These are phyloP conservation scores for Nepenthes gracilis DNA, from an alignment of 148 eudicot species.

Conservation along the genomic window DNA sequence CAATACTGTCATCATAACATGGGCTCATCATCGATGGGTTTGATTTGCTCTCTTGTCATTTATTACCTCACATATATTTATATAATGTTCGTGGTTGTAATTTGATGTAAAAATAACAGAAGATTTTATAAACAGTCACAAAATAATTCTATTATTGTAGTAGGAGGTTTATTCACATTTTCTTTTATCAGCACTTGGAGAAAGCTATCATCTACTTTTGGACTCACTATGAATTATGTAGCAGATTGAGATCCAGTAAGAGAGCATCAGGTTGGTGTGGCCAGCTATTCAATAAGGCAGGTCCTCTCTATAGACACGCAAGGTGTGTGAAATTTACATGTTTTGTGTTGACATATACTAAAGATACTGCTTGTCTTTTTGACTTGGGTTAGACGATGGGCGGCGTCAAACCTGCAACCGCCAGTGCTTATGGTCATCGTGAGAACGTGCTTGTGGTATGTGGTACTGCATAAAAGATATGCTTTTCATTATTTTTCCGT, in stretches of 20 bases:
- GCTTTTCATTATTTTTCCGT: background rate
- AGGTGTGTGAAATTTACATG: background rate
- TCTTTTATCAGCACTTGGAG: no score
- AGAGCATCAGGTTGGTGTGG: conserved; percentile 8
- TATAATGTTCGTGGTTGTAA: no score
- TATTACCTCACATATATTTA: no score
- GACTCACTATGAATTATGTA: background rate
- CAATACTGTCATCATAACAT: no score
- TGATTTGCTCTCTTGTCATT: no score
- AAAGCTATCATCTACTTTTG: background rate
- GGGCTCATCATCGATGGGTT: no score
- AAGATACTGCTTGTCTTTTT: conserved; percentile 13
- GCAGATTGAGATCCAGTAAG: conserved; percentile 29
- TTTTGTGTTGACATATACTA: conserved; percentile 1
- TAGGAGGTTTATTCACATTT: no score
- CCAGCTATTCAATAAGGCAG: conserved; percentile 20
- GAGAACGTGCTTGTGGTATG: conserved; percentile 40
- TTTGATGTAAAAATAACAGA: no score
- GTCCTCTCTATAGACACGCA: background rate
- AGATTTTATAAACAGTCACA: no score
- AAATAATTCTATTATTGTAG: no score
- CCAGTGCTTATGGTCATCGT: conserved; percentile 23
- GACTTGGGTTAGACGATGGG: conserved; percentile 39
- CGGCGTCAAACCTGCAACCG: conserved; percentile 11
- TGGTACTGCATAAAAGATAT: conserved; percentile 1